phyloP scores from a whole-genome alignment of 1,284 basidiomycete genomes.

The Cryptococcus sp. region DNA sequence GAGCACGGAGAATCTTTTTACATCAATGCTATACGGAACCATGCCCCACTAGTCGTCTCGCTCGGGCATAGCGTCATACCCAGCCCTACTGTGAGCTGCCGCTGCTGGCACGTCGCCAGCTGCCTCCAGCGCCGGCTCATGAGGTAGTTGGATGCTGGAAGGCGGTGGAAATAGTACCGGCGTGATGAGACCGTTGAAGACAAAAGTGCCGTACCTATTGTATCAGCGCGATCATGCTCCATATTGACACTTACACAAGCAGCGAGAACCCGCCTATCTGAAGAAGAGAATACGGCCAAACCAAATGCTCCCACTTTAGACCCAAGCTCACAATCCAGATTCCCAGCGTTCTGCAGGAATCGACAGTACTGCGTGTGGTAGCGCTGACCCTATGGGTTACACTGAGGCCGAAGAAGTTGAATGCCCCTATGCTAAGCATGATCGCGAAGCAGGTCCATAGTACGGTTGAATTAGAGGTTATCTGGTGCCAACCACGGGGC shows the following conservation, averaged over 20 bases:
- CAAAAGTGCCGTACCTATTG: conserved; percentile 51
- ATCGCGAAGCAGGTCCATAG: conserved; percentile 76
- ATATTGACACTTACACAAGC: conserved; percentile 64
- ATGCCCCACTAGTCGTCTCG: background rate
- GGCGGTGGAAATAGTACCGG: conserved; percentile 60
- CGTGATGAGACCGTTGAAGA: conserved; percentile 73
- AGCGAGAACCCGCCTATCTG: conserved; percentile 88
- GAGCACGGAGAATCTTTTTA: too few relatives aligned
- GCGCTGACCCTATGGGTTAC: conserved; percentile 89
- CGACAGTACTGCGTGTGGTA: conserved; percentile 84
- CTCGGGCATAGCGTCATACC: conserved; percentile 40
- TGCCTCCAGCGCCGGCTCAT: conserved; percentile 43
- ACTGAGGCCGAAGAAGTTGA: conserved; percentile 93
- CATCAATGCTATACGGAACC: too few relatives aligned
- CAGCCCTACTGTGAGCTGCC: conserved; percentile 31
- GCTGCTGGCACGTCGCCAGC: conserved; percentile 42
- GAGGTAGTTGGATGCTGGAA: conserved; percentile 34
- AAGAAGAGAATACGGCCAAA: conserved; percentile 78
- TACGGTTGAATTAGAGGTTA: conserved; percentile 75
- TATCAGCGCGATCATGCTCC: conserved; percentile 1
- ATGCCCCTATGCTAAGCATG: conserved; percentile 81
- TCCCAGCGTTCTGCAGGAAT: conserved; percentile 91
- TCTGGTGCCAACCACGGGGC: conserved; percentile 84
- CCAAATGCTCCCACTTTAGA: conserved; percentile 88
- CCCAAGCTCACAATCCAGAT: conserved; percentile 75